These are phyloP conservation scores for Lactifluus hygrophoroides DNA, from an alignment of 768 basidiomycete genomes.

Conservation along the genomic window DNA sequence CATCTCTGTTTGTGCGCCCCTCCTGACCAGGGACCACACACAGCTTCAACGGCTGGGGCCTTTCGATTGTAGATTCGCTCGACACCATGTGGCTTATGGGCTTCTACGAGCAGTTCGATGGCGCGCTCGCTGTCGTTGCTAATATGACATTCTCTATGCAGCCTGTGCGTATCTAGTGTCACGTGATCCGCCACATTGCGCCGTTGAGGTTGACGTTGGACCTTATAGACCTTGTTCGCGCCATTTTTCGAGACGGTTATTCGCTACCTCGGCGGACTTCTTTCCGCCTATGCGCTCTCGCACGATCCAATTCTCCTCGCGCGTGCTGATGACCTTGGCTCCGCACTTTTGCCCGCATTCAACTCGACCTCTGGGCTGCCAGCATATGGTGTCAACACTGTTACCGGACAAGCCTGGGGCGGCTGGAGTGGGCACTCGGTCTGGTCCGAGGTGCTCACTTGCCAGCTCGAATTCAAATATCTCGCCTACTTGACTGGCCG, in stretches of 20 bases:
- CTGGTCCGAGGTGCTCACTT: slow-evolving; percentile 66
- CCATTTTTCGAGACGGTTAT: slow-evolving; percentile 88
- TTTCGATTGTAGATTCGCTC: slow-evolving; percentile 71
- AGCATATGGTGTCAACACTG: slow-evolving; percentile 57
- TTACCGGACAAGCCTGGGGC: slow-evolving; percentile 29
- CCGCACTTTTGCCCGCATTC: slow-evolving; percentile 66
- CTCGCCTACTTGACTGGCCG: slow-evolving; percentile 76
- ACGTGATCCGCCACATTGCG: neutral
- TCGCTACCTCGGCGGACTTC: slow-evolving; percentile 84
- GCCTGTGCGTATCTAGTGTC: slow-evolving; percentile 26
- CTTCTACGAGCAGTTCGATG: slow-evolving; percentile 57
- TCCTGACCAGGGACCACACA: neutral
- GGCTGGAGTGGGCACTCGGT: slow-evolving; percentile 34
- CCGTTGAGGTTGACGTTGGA: neutral
- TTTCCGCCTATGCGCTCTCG: slow-evolving; percentile 62
- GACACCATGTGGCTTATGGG: slow-evolving; percentile 84
- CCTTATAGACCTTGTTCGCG: slow-evolving; percentile 25
- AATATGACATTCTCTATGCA: slow-evolving; percentile 42
- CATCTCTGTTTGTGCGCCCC: neutral
- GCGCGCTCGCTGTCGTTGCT: slow-evolving; percentile 48
- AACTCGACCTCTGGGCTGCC: slow-evolving; percentile 64
- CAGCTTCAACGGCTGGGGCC: slow-evolving; percentile 77
- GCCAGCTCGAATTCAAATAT: slow-evolving; percentile 85
- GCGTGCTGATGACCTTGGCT: slow-evolving; percentile 71
- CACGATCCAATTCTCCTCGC: slow-evolving; percentile 50